These are phyloP conservation scores for Periconia digitata DNA, from an alignment of 2,329 filamentous ascomycete species.

Conservation along the genomic window DNA sequence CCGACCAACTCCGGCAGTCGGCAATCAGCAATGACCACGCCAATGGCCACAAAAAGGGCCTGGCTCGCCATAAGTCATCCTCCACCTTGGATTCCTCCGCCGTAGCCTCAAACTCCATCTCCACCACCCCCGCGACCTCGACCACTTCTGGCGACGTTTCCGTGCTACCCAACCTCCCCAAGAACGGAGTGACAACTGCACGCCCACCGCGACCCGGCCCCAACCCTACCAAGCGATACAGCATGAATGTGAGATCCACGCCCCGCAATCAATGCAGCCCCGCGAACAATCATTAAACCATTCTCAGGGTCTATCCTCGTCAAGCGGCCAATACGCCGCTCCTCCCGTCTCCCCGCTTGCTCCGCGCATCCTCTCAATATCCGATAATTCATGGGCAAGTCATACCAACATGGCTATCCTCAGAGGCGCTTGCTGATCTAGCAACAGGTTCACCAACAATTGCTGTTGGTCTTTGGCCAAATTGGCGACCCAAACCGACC, in stretches of 20 bases:
- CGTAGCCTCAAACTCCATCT: constrained; percentile 71
- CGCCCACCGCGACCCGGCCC: constrained; percentile 48
- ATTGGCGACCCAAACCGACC: constrained; percentile 71
- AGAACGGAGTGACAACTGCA: constrained; percentile 51
- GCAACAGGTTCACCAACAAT: constrained; percentile 82
- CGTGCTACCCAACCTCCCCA: constrained; percentile 57
- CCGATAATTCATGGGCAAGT: constrained; percentile 82
- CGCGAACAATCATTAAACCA: constrained; percentile 6
- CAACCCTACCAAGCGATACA: constrained; percentile 58
- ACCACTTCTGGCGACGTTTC: constrained; percentile 68
- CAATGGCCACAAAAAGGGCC: constrained; percentile 32
- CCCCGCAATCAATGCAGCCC: background rate
- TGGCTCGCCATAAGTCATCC: constrained; percentile 59
- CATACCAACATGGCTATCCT: constrained; percentile 1
- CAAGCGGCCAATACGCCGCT: constrained; percentile 52
- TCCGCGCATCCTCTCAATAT: constrained; percentile 75
- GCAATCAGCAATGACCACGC: constrained; percentile 16
- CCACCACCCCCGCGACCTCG: constrained; percentile 63
- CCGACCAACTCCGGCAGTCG: constrained; percentile 15
- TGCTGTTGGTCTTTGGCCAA: constrained; percentile 77
- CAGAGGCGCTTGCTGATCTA: constrained; percentile 17
- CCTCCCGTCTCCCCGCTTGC: constrained; percentile 74
- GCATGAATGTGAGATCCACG: constrained; percentile 42
- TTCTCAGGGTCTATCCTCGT: constrained; percentile 55
- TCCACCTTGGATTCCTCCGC: constrained; percentile 61